phyloP scores from a whole-genome alignment of 83 land plant genomes.

The Diphasiastrum complanatum region DNA sequence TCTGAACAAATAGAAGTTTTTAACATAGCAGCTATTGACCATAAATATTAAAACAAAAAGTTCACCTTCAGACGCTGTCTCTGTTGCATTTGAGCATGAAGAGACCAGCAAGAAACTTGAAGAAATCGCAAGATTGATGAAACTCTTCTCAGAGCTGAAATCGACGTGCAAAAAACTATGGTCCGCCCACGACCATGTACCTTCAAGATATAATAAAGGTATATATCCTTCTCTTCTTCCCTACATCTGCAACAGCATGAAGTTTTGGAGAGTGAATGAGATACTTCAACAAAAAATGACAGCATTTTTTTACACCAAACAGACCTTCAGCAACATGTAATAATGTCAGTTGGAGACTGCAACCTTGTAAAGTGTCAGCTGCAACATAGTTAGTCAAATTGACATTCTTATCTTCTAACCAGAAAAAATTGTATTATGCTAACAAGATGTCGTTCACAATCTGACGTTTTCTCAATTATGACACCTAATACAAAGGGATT shows the following conservation, averaged over 20 bases:
- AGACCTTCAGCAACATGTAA: neutral
- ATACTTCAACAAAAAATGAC: neutral
- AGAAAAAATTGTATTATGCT: too few relatives aligned
- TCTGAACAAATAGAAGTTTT: neutral
- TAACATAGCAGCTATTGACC: neutral
- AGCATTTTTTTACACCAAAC: slow-evolving; percentile 4
- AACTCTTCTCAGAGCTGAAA: slow-evolving; percentile 73
- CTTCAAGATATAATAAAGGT: slow-evolving; percentile 78
- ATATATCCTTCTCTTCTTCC: slow-evolving; percentile 92
- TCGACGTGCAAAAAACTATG: slow-evolving; percentile 90
- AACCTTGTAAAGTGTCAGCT: too few relatives aligned
- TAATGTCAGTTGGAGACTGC: too few relatives aligned
- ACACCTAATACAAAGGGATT: too few relatives aligned
- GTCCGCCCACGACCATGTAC: slow-evolving; percentile 93
- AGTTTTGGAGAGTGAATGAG: too few relatives aligned
- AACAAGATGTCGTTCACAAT: too few relatives aligned
- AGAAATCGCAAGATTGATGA: slow-evolving; percentile 61
- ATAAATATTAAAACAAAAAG: neutral
- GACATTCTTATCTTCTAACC: too few relatives aligned
- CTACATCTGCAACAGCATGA: slow-evolving; percentile 70
- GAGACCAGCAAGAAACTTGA: slow-evolving; percentile 56
- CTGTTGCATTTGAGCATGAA: slow-evolving; percentile 99
- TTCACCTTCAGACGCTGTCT: slow-evolving; percentile 87
- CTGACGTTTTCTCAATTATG: too few relatives aligned
- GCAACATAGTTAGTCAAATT: too few relatives aligned